phyloP scores from a whole-genome alignment of 805 yeast species.

The Zygotorulaspora sp. region DNA sequence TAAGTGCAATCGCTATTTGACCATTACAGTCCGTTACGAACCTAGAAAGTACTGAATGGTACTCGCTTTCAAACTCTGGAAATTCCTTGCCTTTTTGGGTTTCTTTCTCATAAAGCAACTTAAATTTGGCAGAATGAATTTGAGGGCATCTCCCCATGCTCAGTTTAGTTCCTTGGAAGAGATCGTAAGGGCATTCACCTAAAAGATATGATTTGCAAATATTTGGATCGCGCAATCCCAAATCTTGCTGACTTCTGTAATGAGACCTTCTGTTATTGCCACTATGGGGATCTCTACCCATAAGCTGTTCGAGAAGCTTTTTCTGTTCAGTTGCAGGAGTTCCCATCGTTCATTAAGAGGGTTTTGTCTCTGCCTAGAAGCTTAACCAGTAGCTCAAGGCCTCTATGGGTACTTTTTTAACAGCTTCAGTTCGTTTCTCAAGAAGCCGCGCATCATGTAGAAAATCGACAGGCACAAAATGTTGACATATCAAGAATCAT shows the following conservation, averaged over 20 bases:
- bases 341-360: constrained; percentile 16
- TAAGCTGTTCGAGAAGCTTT: constrained; percentile 68
- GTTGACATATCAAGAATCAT: no score
- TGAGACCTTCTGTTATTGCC: constrained; percentile 27
- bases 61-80: constrained; percentile 47
- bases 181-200: constrained; percentile 81
- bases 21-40: constrained; percentile 65
- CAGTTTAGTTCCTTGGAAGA: constrained; percentile 76
- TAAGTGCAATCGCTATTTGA: constrained; percentile 57
- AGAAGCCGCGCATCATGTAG: no score
- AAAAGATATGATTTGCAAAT: constrained; percentile 81
- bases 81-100: constrained; percentile 39
- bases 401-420: no score
- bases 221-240: constrained; percentile 47
- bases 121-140: constrained; percentile 69
- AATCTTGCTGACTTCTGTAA: constrained; percentile 32
- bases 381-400: no score
- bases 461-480: no score
- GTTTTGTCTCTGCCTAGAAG: no score
- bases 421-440: no score
- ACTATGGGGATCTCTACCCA: constrained; percentile 41
- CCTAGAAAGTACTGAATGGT: constrained; percentile 43
- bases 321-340: constrained; percentile 71
- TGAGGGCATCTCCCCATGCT: constrained; percentile 77
- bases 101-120: constrained; percentile 58